phyloP scores from a whole-genome alignment of 768 basidiomycete genomes.

The Termitomyces titanicus region DNA sequence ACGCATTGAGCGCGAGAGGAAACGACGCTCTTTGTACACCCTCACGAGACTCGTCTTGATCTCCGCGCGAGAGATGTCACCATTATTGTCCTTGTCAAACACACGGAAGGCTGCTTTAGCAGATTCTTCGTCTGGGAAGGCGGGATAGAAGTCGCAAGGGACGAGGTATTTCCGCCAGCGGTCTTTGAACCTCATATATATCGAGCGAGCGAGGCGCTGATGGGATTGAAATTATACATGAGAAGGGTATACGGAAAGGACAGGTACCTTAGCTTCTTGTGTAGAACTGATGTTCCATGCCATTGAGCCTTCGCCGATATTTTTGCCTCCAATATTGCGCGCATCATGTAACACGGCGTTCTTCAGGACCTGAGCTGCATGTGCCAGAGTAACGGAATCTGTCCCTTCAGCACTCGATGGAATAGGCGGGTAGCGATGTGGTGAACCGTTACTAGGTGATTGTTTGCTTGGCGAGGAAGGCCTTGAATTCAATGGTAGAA shows the following conservation, averaged over 20 bases:
- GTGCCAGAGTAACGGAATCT: slow-evolving; percentile 42
- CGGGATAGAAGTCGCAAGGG: slow-evolving; percentile 68
- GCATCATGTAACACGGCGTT: slow-evolving; percentile 75
- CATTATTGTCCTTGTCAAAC: slow-evolving; percentile 75
- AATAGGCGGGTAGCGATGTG: slow-evolving; percentile 40
- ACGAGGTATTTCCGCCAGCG: slow-evolving; percentile 56
- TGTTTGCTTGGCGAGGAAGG: slow-evolving; percentile 11
- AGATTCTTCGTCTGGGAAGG: slow-evolving; percentile 52
- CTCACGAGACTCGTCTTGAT: slow-evolving; percentile 65
- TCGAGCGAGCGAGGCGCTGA: slow-evolving; percentile 65
- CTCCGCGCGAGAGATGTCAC: slow-evolving; percentile 73
- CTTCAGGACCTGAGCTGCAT: slow-evolving; percentile 64
- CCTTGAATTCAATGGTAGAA: slow-evolving; percentile 1
- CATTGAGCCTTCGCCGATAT: slow-evolving; percentile 37
- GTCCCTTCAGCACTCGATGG: slow-evolving; percentile 12
- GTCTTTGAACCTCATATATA: slow-evolving; percentile 60
- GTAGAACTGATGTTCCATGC: slow-evolving; percentile 53
- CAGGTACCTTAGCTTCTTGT: slow-evolving; percentile 61
- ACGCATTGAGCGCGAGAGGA: slow-evolving; percentile 71
- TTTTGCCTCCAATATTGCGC: slow-evolving; percentile 57
- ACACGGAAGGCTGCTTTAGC: slow-evolving; percentile 70
- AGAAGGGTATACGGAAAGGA: not conserved
- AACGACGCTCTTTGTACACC: slow-evolving; percentile 76
- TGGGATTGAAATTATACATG: not conserved
- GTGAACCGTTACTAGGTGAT: not conserved